phyloP scores from a whole-genome alignment of 225 moss, liverwort and hornwort species.

The Physcomitrium patens region DNA sequence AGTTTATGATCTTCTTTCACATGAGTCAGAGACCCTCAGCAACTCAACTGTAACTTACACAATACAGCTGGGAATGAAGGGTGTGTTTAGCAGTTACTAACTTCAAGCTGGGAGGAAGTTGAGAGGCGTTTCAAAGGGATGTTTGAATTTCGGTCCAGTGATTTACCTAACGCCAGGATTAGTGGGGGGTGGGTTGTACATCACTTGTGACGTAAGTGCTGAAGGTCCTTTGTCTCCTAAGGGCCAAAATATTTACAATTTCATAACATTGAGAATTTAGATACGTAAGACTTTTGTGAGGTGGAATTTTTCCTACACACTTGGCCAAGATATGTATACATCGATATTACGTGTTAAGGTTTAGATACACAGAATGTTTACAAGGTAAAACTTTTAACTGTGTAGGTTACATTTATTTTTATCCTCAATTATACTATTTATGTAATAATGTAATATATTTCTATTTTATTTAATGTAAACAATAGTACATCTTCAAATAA shows the following conservation, averaged over 20 bases:
- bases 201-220: constrained; percentile 35
- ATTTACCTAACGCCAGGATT: constrained; percentile 19
- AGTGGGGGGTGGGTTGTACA: constrained; percentile 24
- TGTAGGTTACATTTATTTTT: too few relatives aligned
- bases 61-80: not conserved
- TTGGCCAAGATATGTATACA: too few relatives aligned
- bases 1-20: constrained; percentile 39
- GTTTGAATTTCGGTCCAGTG: constrained; percentile 42
- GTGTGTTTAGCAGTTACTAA: constrained; percentile 1
- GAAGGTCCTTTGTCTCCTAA: constrained; percentile 21
- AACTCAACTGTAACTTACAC: constrained; percentile 25
- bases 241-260: constrained; percentile 14
- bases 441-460: too few relatives aligned
- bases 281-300: constrained; percentile 2
- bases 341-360: too few relatives aligned
- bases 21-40: not conserved
- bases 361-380: too few relatives aligned
- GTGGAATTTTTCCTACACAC: constrained; percentile 17
- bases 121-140: constrained; percentile 4
- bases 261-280: constrained; percentile 14
- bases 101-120: constrained; percentile 9
- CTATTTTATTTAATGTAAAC: too few relatives aligned
- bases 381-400: too few relatives aligned
- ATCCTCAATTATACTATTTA: too few relatives aligned
- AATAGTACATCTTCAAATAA: too few relatives aligned